Conservation (phyloP, 495 filamentous ascomycete genomes). For the Penicillium paxilli region DNA sequence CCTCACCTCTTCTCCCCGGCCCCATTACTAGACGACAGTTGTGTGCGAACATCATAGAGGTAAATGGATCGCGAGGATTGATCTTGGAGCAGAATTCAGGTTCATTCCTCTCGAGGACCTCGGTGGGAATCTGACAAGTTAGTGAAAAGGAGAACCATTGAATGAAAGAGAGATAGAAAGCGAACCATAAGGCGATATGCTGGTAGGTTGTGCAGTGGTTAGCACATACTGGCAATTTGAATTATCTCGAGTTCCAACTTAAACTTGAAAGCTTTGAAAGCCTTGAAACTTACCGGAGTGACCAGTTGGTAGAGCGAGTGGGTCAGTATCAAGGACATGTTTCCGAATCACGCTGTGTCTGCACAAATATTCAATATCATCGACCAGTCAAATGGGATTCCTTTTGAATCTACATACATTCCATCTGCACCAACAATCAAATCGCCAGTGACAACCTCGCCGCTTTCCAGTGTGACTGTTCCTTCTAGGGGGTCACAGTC, state of each 20-base stretch:
- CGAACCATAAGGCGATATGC: slow-evolving; percentile 27
- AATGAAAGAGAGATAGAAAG: background rate
- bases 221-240: no score
- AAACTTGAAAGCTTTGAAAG: background rate
- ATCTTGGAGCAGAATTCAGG: slow-evolving; percentile 24
- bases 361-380: background rate
- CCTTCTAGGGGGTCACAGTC: slow-evolving; percentile 18
- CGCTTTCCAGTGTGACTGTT: slow-evolving; percentile 22
- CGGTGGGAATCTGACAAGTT: slow-evolving; percentile 13
- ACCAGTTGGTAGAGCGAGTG: slow-evolving; percentile 15
- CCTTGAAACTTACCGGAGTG: slow-evolving; percentile 20
- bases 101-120: slow-evolving; percentile 17
- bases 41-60: slow-evolving; percentile 23
- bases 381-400: no score
- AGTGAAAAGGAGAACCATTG: background rate
- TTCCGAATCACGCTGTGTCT: slow-evolving; percentile 20
- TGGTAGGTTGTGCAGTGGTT: no score
- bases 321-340: slow-evolving; percentile 9
- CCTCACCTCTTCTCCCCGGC: slow-evolving; percentile 20
- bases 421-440: slow-evolving; percentile 53
- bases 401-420: slow-evolving; percentile 18
- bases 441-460: slow-evolving; percentile 20
- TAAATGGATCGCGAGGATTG: slow-evolving; percentile 22
- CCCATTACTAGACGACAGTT: slow-evolving; percentile 26
- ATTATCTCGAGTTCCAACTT: background rate